Evolutionary conservation across 306 rosid genomes (phyloP), one percentile per base, ranked within the genome.

Genomic region (Castanospermum australe): DNA sequence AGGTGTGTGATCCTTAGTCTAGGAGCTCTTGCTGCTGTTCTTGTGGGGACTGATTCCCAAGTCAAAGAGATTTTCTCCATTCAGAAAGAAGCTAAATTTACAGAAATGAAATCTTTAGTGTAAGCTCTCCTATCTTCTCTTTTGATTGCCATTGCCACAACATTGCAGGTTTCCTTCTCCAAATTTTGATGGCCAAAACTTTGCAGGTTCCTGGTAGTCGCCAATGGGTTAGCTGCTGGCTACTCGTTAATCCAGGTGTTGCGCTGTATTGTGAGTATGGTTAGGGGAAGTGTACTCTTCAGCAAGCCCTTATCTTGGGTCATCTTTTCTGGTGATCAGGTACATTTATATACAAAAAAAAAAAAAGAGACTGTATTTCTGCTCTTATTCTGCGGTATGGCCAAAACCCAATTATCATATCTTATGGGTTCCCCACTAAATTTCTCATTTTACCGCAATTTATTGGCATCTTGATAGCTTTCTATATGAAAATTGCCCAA

Each of bases 91-190:
- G 98, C 99, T 20, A 87, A 80, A 69, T 95, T 86, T 56, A 88
- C 90, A 2, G 97, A 92, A 82, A 88, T 92, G 97, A 90, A 92
- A 85, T 88, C 97, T 79, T 92, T 95, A 63, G 96, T 91, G 99
- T 90, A 79, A 84, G 77, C 18, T 67, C 50, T 38, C 22, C 24
- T 50, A n/a, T 51, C 67, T 77, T 39, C n/a, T 39, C 30, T 45
- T 74, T 56, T 45, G 14, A 18, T 79, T 71, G 41, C 38, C 22
- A 18, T 79, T 71, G 41, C 38, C 22, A 48, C 44, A 55, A 30
- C 25, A 0, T 44, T 67, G 38, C 13, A 28, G 8, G 18, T 41
- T 50, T 35, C 45, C 15, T 8, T 10, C 4, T 25, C 32, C 35
- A 66, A 39, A 75, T 64, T 79, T 59, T 47, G 30, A 33, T 61